phyloP scores from a whole-genome alignment of 2,329 filamentous ascomycete genomes.

The Mycosphaerella sp. region DNA sequence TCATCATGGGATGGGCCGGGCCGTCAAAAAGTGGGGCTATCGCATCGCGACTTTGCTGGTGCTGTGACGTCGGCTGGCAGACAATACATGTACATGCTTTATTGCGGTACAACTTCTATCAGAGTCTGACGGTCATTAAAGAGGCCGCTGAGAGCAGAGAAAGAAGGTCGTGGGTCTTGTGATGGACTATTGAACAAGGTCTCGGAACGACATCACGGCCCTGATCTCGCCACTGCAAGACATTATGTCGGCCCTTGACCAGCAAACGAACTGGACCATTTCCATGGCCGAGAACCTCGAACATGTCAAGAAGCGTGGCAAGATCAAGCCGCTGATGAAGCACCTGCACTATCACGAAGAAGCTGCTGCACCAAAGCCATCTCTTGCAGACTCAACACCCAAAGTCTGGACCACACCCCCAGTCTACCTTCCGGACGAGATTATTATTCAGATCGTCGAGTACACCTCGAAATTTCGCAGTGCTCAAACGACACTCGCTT shows the following conservation, averaged over 20 bases:
- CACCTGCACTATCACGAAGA: conserved; percentile 2
- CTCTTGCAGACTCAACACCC: conserved; percentile 2
- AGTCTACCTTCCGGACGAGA: conserved; percentile 49
- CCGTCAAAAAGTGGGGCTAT: not conserved
- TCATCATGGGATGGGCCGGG: not conserved
- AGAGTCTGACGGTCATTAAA: too few species aligned
- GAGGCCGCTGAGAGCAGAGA: too few species aligned
- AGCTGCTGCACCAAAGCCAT: conserved; percentile 1
- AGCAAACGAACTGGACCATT: conserved; percentile 34
- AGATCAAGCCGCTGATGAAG: conserved; percentile 10
- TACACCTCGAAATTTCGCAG: conserved; percentile 36
- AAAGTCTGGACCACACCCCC: conserved; percentile 22
- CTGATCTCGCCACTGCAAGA: not conserved
- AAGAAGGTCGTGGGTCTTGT: not conserved
- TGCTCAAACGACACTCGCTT: conserved; percentile 45
- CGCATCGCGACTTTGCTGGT: not conserved
- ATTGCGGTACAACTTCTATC: too few species aligned
- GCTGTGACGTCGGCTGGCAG: too few species aligned
- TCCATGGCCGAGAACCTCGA: conserved; percentile 35
- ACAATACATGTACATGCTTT: too few species aligned
- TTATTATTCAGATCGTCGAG: conserved; percentile 47
- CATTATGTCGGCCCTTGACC: conserved; percentile 32
- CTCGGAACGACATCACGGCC: not conserved
- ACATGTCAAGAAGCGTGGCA: conserved; percentile 19
- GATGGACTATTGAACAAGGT: not conserved